Evolutionary conservation across 2,329 filamentous ascomycete genomes (phyloP).

Genomic region (Trichoderma asperellum): DNA sequence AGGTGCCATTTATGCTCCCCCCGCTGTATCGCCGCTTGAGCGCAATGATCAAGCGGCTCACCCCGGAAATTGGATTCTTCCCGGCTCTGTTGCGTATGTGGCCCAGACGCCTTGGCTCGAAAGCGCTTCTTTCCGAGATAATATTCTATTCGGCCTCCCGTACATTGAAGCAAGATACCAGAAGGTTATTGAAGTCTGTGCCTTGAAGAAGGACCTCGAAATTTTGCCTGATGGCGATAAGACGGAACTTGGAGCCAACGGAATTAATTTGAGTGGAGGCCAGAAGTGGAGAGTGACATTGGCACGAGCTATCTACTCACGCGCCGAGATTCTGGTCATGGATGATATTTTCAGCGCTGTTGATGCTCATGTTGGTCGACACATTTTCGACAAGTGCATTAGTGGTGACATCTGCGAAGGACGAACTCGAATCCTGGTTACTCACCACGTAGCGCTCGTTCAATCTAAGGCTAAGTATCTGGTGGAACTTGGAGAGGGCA

Average conservation of each 20-base stretch:
- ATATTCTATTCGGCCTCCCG: constrained; percentile 77
- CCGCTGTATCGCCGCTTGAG: constrained; percentile 53
- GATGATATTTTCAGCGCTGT: constrained; percentile 86
- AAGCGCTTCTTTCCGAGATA: constrained; percentile 77
- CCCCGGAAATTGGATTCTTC: constrained; percentile 68
- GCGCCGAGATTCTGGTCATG: constrained; percentile 74
- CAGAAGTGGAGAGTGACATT: constrained; percentile 83
- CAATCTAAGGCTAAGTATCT: constrained; percentile 73
- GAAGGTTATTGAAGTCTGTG: constrained; percentile 72
- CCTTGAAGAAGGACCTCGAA: constrained; percentile 73
- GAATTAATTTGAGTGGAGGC: constrained; percentile 81
- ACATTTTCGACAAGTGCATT: constrained; percentile 77
- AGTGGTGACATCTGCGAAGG: constrained; percentile 70
- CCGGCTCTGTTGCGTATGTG: constrained; percentile 72
- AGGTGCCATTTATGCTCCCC: constrained; percentile 62
- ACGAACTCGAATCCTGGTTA: constrained; percentile 77
- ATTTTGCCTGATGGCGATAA: constrained; percentile 76
- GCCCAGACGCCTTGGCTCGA: constrained; percentile 85
- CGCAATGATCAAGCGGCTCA: constrained; percentile 67
- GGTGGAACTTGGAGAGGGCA: constrained; percentile 72
- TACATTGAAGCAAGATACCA: constrained; percentile 70
- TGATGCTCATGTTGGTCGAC: constrained; percentile 78
- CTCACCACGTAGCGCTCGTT: constrained; percentile 76
- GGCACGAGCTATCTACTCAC: constrained; percentile 77
- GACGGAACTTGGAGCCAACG: constrained; percentile 83